Conservation (phyloP, 2,329 filamentous ascomycete species). For the Apiospora aurea region DNA sequence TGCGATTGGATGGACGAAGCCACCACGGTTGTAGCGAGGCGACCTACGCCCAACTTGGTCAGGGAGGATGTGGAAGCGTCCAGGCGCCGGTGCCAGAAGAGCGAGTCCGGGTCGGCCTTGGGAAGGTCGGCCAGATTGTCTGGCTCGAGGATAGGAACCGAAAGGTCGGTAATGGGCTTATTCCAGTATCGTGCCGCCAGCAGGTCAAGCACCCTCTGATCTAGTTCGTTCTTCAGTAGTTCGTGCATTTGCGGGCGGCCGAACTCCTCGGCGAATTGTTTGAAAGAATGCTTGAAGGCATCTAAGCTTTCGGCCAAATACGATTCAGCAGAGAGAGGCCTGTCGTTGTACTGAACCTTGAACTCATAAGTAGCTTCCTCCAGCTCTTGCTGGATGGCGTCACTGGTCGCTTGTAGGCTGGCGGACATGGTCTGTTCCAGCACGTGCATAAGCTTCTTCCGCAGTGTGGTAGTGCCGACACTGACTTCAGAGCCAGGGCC, state of each 20-base stretch:
- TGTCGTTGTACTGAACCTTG: constrained; percentile 99
- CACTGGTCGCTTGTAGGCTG: constrained; percentile 85
- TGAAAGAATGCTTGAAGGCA: constrained; percentile 97
- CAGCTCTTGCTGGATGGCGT: constrained; percentile 92
- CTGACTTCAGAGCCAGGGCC: constrained; percentile 74
- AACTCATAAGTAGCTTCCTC: constrained; percentile 98
- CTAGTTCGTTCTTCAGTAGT: constrained; percentile 88
- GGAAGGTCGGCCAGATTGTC: constrained; percentile 81
- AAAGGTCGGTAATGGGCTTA: constrained; percentile 87
- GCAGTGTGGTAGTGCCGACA: constrained; percentile 84
- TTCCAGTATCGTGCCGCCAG: constrained; percentile 98
- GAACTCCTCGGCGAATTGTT: constrained; percentile 88
- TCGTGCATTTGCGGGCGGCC: constrained; percentile 88
- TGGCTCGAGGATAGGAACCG: constrained; percentile 67
- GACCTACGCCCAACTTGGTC: constrained; percentile 92
- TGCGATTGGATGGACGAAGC: constrained; percentile 86
- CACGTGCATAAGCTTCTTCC: constrained; percentile 96
- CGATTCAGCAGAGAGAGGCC: constrained; percentile 91
- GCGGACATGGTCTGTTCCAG: constrained; percentile 97
- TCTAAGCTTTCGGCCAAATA: constrained; percentile 96
- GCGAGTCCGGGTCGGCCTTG: constrained; percentile 82
- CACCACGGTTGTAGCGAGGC: constrained; percentile 90
- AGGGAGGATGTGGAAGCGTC: constrained; percentile 90
- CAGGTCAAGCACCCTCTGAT: constrained; percentile 93
- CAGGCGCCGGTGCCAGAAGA: constrained; percentile 93